Percentiles rank a stretch among this genome's conserved stretches.
Conservation (phyloP, 2,329 filamentous ascomycete genomes). For the Ilyonectria mors-panacis region DNA sequence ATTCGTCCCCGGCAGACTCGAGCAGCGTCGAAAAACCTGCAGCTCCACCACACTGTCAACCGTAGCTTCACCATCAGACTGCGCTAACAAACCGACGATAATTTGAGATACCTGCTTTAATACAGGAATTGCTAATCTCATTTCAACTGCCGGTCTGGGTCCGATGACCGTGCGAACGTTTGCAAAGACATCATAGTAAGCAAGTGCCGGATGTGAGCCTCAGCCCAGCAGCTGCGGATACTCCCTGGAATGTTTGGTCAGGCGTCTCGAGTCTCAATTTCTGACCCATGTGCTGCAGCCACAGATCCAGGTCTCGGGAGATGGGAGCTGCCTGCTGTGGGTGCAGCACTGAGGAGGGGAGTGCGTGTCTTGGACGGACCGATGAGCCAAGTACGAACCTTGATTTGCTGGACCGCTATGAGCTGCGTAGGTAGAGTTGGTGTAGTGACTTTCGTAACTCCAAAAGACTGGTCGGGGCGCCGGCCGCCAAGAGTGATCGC, state of each 20-base stretch:
- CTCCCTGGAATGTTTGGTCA: not conserved
- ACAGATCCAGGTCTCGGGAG: conserved; percentile 17
- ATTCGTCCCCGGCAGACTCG: conserved; percentile 3
- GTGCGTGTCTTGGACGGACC: conserved; percentile 19
- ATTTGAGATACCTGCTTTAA: not conserved
- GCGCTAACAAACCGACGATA: conserved; percentile 8
- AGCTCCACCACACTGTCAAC: conserved; percentile 1
- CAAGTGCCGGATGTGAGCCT: conserved; percentile 13
- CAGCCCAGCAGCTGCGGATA: conserved; percentile 6
- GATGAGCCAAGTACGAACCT: conserved; percentile 9
- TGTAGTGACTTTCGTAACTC: conserved; percentile 7
- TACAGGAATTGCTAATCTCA: not conserved
- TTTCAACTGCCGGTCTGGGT: not conserved
- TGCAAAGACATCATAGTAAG: not conserved
- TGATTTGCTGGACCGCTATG: conserved; percentile 16
- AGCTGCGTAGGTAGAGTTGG: not conserved
- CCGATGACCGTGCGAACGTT: not conserved
- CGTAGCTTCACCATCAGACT: not conserved
- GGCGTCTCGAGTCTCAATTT: not conserved
- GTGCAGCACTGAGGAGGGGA: conserved; percentile 1
- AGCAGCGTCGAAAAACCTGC: conserved; percentile 9
- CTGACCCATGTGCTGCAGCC: conserved; percentile 19
- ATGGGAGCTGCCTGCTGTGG: conserved; percentile 10
- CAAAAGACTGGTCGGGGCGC: conserved; percentile 17
- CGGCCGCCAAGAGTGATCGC: conserved; percentile 24